Evolutionary conservation across 164 flowering plant species (phyloP).

Genomic region (Brasenia schreberi): DNA sequence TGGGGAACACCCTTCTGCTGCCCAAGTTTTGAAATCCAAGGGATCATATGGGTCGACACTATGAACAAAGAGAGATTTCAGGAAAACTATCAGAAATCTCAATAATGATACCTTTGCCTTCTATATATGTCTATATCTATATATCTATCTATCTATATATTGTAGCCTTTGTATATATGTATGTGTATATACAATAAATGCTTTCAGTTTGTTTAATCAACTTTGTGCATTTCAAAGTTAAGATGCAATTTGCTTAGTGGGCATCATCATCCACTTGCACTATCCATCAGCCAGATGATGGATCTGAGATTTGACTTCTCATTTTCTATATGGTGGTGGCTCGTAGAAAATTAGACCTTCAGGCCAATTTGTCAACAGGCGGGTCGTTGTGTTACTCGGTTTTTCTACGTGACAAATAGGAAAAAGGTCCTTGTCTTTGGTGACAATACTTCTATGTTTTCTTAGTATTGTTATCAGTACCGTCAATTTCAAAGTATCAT

Average conservation of each 20-base stretch:
- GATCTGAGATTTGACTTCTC: background rate
- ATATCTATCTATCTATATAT: too few relatives aligned
- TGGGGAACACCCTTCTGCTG: conserved; percentile 33
- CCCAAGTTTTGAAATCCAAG: conserved; percentile 49
- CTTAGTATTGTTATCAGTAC: background rate
- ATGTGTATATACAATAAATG: too few relatives aligned
- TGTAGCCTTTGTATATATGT: too few relatives aligned
- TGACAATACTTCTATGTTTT: too few relatives aligned
- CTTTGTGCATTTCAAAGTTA: background rate
- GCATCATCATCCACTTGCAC: background rate
- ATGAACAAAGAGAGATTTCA: background rate
- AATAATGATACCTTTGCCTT: too few relatives aligned
- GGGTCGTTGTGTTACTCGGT: background rate
- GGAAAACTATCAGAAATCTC: background rate
- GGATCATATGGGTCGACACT: conserved; percentile 72
- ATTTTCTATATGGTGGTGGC: background rate
- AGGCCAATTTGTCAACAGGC: background rate
- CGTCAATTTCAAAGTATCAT: too few relatives aligned
- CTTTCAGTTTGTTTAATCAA: background rate
- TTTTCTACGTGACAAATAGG: background rate
- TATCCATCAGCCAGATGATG: background rate
- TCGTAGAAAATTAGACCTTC: background rate
- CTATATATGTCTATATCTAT: too few relatives aligned
- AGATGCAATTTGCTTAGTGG: background rate
- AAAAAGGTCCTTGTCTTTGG: background rate